Conservation (phyloP, 495 filamentous ascomycete genomes). For the Hypoxylon fuscum region DNA sequence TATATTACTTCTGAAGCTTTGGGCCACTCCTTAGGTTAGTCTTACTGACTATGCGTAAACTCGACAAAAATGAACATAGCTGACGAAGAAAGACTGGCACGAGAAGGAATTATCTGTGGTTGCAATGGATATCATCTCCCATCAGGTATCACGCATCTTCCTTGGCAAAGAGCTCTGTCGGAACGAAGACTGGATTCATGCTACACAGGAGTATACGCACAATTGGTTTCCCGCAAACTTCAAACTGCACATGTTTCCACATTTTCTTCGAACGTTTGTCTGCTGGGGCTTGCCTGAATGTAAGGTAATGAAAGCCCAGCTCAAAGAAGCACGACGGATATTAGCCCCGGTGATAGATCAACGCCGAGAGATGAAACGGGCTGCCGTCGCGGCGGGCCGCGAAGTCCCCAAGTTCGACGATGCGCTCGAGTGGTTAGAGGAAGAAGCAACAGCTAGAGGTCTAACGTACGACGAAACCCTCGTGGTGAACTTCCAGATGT, state of each 20-base stretch:
- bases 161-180: conserved; percentile 58
- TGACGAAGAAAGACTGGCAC: conserved; percentile 41
- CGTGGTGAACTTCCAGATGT: conserved; percentile 38
- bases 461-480: conserved; percentile 39
- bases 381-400: conserved; percentile 14
- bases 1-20: conserved; percentile 46
- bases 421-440: conserved; percentile 49
- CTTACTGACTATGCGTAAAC: neutral
- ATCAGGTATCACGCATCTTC: conserved; percentile 57
- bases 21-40: conserved; percentile 23
- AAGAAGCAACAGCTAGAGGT: conserved; percentile 36
- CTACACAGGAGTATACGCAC: conserved; percentile 52
- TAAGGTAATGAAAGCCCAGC: conserved; percentile 24
- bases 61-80: neutral
- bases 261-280: conserved; percentile 43
- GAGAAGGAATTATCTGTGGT: conserved; percentile 19
- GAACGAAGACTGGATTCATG: conserved; percentile 54
- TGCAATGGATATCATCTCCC: conserved; percentile 49
- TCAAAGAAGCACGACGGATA: conserved; percentile 34
- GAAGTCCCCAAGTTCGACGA: conserved; percentile 41
- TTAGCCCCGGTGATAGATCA: conserved; percentile 43
- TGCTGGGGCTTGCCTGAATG: conserved; percentile 49
- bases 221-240: conserved; percentile 40
- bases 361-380: conserved; percentile 34
- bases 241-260: conserved; percentile 46